phyloP scores from a whole-genome alignment of 257 asterid species.

The Fraxinus cuspidata region DNA sequence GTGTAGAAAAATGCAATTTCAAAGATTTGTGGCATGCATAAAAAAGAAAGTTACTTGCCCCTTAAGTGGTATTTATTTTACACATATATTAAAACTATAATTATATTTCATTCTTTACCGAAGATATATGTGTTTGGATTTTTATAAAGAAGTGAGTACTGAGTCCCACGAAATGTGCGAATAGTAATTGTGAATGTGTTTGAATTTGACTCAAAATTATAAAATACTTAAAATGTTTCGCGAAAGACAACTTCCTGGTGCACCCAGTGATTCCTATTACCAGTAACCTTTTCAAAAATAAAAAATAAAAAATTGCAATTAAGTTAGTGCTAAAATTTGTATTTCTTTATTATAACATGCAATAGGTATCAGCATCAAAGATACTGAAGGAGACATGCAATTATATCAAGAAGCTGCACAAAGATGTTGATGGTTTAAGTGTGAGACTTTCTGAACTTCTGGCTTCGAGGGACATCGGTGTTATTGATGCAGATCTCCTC shows the following conservation, averaged over 20 bases:
- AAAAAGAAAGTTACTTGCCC: too few species aligned
- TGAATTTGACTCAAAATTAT: too few species aligned
- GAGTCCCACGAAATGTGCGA: too few species aligned
- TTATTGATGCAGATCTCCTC: conserved; percentile 41
- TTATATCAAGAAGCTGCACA: conserved; percentile 59
- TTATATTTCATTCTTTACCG: not conserved
- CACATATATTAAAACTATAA: too few species aligned
- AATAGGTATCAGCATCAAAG: conserved; percentile 48
- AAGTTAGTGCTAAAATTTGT: not conserved
- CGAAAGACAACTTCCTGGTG: not conserved
- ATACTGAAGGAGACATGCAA: conserved; percentile 52
- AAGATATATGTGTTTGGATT: not conserved
- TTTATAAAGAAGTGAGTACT: too few species aligned
- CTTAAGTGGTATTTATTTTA: too few species aligned
- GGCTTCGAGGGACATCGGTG: conserved; percentile 44
- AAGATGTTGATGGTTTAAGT: conserved; percentile 66
- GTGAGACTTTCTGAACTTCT: conserved; percentile 50
- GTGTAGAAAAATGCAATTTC: too few species aligned
- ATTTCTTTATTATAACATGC: not conserved
- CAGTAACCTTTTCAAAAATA: not conserved
- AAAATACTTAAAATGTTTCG: too few species aligned
- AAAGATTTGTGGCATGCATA: too few species aligned
- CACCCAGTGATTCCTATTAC: not conserved
- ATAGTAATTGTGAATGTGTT: too few species aligned
- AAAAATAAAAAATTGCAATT: not conserved